Conservation (phyloP, 2,329 filamentous ascomycete species). For the Fusarium sterilihyphosum region DNA sequence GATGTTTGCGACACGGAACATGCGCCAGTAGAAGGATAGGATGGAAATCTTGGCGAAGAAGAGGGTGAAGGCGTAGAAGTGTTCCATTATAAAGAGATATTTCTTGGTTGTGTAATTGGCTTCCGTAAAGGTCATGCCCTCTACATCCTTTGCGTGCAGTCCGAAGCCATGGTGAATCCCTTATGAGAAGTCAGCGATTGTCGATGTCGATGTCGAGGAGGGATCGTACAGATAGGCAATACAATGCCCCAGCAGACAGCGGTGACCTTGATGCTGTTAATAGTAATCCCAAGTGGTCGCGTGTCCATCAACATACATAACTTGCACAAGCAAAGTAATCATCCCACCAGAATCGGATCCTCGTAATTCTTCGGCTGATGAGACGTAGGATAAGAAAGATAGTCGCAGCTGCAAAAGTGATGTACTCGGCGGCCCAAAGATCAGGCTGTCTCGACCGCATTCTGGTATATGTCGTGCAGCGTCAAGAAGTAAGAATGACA, state of each 20-base stretch:
- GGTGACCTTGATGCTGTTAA: conserved; percentile 13
- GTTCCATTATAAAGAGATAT: conserved; percentile 39
- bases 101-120: conserved; percentile 23
- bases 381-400: conserved; percentile 29
- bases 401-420: conserved; percentile 35
- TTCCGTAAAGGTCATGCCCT: conserved; percentile 5
- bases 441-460: conserved; percentile 26
- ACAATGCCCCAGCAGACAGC: conserved; percentile 28
- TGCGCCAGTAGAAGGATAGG: conserved; percentile 46
- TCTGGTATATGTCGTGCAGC: neutral
- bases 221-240: conserved; percentile 24
- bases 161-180: conserved; percentile 34
- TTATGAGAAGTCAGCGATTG: conserved; percentile 10
- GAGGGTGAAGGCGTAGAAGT: conserved; percentile 44
- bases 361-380: conserved; percentile 26
- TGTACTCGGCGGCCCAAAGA: conserved; percentile 28
- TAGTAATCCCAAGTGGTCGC: fast-evolving
- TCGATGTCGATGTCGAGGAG: neutral
- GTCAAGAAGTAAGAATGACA: neutral
- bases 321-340: conserved; percentile 33
- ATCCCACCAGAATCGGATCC: conserved; percentile 37
- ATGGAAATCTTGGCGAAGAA: conserved; percentile 45
- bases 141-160: conserved; percentile 23
- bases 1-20: conserved; percentile 44
- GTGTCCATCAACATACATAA: conserved; percentile 16